phyloP scores from a whole-genome alignment of 257 asterid species.

The Agastache rugosa region DNA sequence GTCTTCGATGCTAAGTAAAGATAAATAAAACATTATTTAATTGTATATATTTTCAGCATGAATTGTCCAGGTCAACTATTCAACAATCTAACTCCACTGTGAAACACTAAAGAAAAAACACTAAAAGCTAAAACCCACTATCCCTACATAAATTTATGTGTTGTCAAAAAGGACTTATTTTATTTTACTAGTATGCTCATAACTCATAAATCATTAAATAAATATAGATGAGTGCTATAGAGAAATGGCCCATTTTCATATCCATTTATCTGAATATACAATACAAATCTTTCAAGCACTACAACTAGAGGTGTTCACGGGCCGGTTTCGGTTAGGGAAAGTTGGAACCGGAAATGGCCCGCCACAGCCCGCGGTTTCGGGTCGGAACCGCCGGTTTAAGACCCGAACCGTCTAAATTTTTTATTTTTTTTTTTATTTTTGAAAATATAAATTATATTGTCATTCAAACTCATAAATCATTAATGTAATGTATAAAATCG shows the following conservation, averaged over 20 bases:
- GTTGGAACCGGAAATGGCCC: too few species aligned
- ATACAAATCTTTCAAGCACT: too few species aligned
- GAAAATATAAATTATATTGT: too few species aligned
- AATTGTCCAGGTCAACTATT: slow-evolving; percentile 20
- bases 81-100: slow-evolving; percentile 17
- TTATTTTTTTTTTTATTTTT: too few species aligned
- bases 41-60: not conserved
- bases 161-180: not conserved
- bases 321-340: too few species aligned
- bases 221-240: not conserved
- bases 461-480: too few species aligned
- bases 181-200: not conserved
- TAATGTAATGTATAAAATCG: too few species aligned
- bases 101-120: not conserved
- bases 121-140: not conserved
- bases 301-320: too few species aligned
- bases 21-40: slow-evolving; percentile 2
- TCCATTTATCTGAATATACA: too few species aligned
- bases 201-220: not conserved
- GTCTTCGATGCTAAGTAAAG: slow-evolving; percentile 40
- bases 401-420: too few species aligned
- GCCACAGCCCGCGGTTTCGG: too few species aligned
- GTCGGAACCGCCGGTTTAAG: too few species aligned
- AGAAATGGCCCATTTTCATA: not conserved
- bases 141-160: not conserved